Conservation (phyloP, 2,329 filamentous ascomycete genomes). For the Blastomyces gilchristii region DNA sequence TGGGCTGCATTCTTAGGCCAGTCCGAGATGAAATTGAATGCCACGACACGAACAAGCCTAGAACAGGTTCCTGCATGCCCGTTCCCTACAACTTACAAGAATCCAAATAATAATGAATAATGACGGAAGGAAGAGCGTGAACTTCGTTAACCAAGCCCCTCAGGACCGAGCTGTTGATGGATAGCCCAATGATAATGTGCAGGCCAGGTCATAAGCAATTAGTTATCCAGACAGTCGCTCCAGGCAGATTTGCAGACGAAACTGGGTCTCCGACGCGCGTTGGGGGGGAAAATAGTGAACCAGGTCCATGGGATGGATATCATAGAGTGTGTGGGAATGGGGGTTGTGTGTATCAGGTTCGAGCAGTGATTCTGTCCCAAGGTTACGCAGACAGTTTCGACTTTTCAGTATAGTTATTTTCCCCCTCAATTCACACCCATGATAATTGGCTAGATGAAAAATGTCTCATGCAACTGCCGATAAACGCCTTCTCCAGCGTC, state of each 20-base stretch:
- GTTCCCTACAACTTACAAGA: not conserved
- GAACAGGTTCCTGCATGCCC: slow-evolving; percentile 8
- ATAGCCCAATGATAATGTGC: not conserved
- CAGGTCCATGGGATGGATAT: slow-evolving; percentile 1
- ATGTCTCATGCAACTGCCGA: not conserved
- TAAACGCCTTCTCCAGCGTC: not conserved
- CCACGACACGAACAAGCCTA: slow-evolving; percentile 2
- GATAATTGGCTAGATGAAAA: not conserved
- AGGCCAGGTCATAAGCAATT: not conserved
- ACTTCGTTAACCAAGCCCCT: not conserved
- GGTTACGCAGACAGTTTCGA: not conserved
- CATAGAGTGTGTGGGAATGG: not conserved
- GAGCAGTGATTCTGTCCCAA: not conserved
- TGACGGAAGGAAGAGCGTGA: not conserved
- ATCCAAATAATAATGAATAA: not conserved
- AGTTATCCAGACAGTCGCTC: not conserved
- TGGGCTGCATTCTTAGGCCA: not conserved
- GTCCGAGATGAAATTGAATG: not conserved
- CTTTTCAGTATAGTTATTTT: not conserved
- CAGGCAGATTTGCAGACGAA: not conserved
- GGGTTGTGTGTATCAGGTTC: not conserved
- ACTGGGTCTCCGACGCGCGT: not conserved
- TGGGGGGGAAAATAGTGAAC: not conserved
- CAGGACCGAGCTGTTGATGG: not conserved
- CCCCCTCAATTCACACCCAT: not conserved